Base-by-base conservation (phyloP, 1,284 basidiomycete species). In the Butyriboletus appendiculatus region DNA sequence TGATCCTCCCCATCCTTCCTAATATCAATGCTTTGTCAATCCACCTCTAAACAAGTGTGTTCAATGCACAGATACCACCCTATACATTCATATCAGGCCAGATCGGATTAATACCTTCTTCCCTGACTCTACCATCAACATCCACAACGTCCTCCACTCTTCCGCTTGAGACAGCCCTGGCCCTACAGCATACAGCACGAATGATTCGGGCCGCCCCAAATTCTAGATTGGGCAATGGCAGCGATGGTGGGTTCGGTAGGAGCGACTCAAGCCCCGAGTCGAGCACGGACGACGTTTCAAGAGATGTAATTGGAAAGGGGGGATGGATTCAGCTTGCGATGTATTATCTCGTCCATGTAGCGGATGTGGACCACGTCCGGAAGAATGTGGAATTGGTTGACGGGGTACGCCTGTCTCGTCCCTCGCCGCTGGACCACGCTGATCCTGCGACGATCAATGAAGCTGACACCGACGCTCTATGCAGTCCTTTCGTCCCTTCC, bases 71-170 rank as follows among this genome's bases (percentile, higher is more conserved):
- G 90, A 84, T 80, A 39, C 84, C 83, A 54, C 81, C 89, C 50
- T 84, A 84, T 4, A 76, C 94, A 10, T 94, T 91, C 63, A 79
- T 99, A 52, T 96, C 97, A 0, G 97, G 97, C 4, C 97, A 99
- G 70, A 98, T 99, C 45, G 94, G 94, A 0, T 78, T 99, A 28
- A 76, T 90, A 24, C 96, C 97, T 0, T 75, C 85, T 35, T 84
- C 76, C 38, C 77, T 98, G 40, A 70, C 78, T 0, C 74, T 98
- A 7, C 90, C 92, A 1, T 73, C 47, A 42, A 16, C 46, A 20
- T 51, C 50, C 18, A 41, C 46, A 18, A 24, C 34, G 30, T 32
- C 52, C 1, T 47, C 57, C 0, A 82, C 85, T 1, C 71, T 92
- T 47, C 69, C 79, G 0, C 62, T 76, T 16, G 92, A 96, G 73